Percentiles rank a stretch among this genome's conserved stretches.
Conservation (phyloP, 106 monocot genomes). For the Cymbidium sinense region DNA sequence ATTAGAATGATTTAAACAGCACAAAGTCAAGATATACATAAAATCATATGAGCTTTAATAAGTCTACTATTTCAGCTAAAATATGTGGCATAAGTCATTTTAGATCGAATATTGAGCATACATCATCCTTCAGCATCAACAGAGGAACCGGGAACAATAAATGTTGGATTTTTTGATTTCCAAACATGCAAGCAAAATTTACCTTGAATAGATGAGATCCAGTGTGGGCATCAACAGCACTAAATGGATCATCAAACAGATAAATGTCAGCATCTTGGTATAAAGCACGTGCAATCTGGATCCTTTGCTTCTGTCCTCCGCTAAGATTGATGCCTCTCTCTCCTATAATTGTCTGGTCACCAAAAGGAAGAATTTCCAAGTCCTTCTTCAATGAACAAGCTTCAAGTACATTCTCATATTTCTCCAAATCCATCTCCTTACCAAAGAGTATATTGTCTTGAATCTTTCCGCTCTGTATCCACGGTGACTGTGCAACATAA, state of each 20-base stretch:
- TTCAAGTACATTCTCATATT: not conserved
- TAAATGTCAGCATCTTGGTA: slow-evolving; percentile 11
- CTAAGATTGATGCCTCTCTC: slow-evolving; percentile 13
- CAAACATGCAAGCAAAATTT: not conserved
- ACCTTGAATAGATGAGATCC: slow-evolving; percentile 12
- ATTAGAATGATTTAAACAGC: not conserved
- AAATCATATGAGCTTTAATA: not conserved
- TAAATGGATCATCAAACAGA: slow-evolving; percentile 12
- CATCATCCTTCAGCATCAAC: too few relatives aligned
- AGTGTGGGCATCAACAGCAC: slow-evolving; percentile 13
- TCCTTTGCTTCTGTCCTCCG: slow-evolving; percentile 10
- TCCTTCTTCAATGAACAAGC: slow-evolving; percentile 9
- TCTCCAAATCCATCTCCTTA: not conserved
- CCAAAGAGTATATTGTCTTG: slow-evolving; percentile 10
- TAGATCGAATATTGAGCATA: not conserved
- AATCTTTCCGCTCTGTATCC: slow-evolving; percentile 14
- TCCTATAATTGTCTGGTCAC: slow-evolving; percentile 7
- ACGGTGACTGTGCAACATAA: slow-evolving; percentile 9
- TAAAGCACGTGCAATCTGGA: slow-evolving; percentile 8
- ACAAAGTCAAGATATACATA: not conserved
- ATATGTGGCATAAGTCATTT: not conserved
- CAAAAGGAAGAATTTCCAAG: not conserved
- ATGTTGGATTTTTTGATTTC: too few relatives aligned
- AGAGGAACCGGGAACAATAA: too few relatives aligned
- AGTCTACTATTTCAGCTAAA: not conserved